phyloP scores from a whole-genome alignment of 129 eudicot genomes.

The Centaurea solstitialis region DNA sequence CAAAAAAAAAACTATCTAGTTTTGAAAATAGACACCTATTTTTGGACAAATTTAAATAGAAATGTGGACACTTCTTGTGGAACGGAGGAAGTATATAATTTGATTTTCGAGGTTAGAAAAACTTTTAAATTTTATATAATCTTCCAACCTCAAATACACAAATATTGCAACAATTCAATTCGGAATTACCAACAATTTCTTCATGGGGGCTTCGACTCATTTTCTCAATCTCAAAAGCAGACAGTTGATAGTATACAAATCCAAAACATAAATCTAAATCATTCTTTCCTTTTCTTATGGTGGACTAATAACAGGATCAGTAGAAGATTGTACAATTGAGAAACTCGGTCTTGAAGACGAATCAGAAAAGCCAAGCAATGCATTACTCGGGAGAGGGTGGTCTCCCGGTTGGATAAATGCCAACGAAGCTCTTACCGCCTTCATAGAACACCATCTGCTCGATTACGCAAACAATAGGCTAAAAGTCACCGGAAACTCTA shows the following conservation, averaged over 20 bases:
- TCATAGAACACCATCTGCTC: constrained; percentile 66
- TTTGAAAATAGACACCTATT: background rate
- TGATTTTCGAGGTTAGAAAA: background rate
- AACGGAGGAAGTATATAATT: background rate
- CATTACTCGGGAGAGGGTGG: constrained; percentile 94
- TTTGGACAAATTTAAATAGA: background rate
- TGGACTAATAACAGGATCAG: constrained; percentile 50
- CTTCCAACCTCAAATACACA: background rate
- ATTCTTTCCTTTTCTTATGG: constrained; percentile 16
- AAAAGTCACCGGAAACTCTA: constrained; percentile 65
- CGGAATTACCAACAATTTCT: background rate
- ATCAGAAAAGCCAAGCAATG: constrained; percentile 88
- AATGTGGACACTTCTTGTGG: background rate
- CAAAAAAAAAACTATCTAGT: background rate
- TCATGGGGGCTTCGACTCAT: background rate
- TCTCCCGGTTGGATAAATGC: constrained; percentile 94
- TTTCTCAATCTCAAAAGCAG: no score
- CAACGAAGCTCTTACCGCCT: constrained; percentile 66
- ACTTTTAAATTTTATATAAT: background rate
- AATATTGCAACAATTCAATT: background rate
- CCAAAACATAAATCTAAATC: background rate
- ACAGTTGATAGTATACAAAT: no score
- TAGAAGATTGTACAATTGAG: constrained; percentile 58
- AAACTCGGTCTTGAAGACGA: constrained; percentile 88
- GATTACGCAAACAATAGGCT: constrained; percentile 70